Percentiles rank a stretch among this genome's conserved stretches.
Conservation (phyloP, 345 rosid species). For the Salix arbutifolia region DNA sequence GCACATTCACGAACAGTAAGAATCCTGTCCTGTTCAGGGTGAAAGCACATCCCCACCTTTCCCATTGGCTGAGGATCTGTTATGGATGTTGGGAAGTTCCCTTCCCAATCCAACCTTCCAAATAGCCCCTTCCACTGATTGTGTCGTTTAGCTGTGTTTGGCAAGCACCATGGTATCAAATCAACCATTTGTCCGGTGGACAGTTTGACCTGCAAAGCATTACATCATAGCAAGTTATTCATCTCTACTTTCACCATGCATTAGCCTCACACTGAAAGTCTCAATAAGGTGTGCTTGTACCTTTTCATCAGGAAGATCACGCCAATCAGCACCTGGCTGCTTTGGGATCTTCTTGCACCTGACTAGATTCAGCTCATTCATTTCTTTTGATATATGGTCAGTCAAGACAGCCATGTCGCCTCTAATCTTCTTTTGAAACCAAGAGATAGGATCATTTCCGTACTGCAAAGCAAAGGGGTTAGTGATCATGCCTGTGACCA, state of each 20-base stretch:
- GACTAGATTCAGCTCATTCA: constrained; percentile 74
- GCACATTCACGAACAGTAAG: constrained; percentile 87
- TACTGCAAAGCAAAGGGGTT: constrained; percentile 40
- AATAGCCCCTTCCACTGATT: constrained; percentile 88
- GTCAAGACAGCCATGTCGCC: constrained; percentile 44
- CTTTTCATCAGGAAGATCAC: constrained; percentile 69
- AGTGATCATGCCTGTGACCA: neutral
- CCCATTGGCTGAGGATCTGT: constrained; percentile 96
- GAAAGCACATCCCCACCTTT: constrained; percentile 92
- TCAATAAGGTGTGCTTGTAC: constrained; percentile 23
- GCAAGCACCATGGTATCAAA: constrained; percentile 75
- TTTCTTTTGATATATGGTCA: constrained; percentile 74
- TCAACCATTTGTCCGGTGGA: constrained; percentile 61
- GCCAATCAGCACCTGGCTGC: constrained; percentile 94
- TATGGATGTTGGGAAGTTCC: constrained; percentile 83
- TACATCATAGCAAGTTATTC: neutral
- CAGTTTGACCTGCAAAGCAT: constrained; percentile 46
- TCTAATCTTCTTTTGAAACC: constrained; percentile 77
- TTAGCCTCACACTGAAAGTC: neutral
- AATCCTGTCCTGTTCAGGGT: constrained; percentile 85
- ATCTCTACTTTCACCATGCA: neutral
- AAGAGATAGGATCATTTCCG: constrained; percentile 53
- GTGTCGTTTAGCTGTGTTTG: constrained; percentile 69
- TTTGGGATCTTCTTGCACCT: constrained; percentile 72
- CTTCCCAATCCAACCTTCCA: constrained; percentile 92